Base-by-base conservation (phyloP, 148 eudicot species). In the Fallopia convolvulus region DNA sequence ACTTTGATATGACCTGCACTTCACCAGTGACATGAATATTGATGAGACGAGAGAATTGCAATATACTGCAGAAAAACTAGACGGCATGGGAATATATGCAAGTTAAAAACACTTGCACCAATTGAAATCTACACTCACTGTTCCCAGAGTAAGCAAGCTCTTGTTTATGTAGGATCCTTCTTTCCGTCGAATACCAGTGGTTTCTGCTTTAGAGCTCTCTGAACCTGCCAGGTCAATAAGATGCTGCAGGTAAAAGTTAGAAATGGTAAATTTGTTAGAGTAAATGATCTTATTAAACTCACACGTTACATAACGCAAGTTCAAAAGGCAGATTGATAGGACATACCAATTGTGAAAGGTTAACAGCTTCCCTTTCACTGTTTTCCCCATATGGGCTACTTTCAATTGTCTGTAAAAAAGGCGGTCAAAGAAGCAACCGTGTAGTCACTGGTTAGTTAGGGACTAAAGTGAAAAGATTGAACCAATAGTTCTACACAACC, bases 201-300 rank as follows among this genome's bases (percentile, higher is more conserved):
- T 95, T 87, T 90, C 99, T n/a, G 90, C 97, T 86, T 86, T 95
- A 60, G 99, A 95, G 87, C 99, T 95, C 88, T 95, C 99, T 44
- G 99, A 95, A 91, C 99, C 99, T 84, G 99, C 99, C 94, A 95
- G 94, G 87, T 95, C 99, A 80, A 95, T 95, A 81, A 95, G 93
- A 89, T 95, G 91, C 99, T 95, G 94, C 97, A 92, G 76, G 79
- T 77, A 82, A 81, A 88, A 85, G 87, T 80, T 76, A 83, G 81
- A 84, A 75, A 68, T 23, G 41, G 33, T 79, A 84, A 68, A 70
- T 56, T 47, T 66, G 76, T 79, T 72, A 70, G 80, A 46, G 73
- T 70, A 52, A 68, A 76, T 48, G 49, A 20, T 68, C 12, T 40
- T 15, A 76, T 2, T 33, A 39, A 36, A 68, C 17, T 36, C 46